A percentile compares a stretch with the other conserved stretches of the same genome.
These are phyloP conservation scores for Thoreauomyces humboldtii DNA, from an alignment of 192 early-diverging fungal genomes.

Conservation along the genomic window DNA sequence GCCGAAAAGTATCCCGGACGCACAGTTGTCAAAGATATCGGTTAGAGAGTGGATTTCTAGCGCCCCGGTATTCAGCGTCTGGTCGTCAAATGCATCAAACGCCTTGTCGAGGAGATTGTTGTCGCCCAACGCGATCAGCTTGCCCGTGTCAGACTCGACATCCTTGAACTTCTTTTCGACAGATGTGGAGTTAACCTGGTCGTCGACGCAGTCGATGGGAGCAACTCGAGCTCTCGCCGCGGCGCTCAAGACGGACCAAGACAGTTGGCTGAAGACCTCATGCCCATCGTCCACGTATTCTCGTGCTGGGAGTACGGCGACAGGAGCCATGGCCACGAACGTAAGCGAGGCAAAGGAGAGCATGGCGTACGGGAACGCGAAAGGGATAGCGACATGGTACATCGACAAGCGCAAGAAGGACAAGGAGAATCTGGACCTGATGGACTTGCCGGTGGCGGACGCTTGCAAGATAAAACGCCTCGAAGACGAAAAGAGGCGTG, in stretches of 20 bases:
- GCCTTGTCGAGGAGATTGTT: constrained; percentile 22
- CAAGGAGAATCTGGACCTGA: too few relatives aligned
- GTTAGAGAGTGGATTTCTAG: background rate
- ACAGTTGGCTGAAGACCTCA: constrained; percentile 21
- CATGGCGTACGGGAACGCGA: constrained; percentile 10
- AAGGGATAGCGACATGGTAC: constrained; percentile 16
- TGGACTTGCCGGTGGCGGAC: too few relatives aligned
- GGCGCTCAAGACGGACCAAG: constrained; percentile 10
- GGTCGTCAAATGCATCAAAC: background rate
- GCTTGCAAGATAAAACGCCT: too few relatives aligned
- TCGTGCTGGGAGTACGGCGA: constrained; percentile 12
- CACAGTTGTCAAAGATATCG: constrained; percentile 17
- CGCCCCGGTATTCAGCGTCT: constrained; percentile 7
- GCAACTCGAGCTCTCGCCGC: background rate
- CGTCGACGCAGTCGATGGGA: background rate
- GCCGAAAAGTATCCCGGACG: constrained; percentile 22
- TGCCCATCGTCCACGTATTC: constrained; percentile 17
- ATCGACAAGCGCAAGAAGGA: too few relatives aligned
- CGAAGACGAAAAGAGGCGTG: too few relatives aligned
- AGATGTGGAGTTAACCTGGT: constrained; percentile 14
- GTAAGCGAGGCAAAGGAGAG: constrained; percentile 4
- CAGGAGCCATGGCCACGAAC: constrained; percentile 9
- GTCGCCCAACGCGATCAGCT: constrained; percentile 4
- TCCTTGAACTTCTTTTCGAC: constrained; percentile 14
- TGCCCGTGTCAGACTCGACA: background rate